Evolutionary conservation across 2,329 filamentous ascomycete species (phyloP).

Genomic region (Myriangium duriaei): DNA sequence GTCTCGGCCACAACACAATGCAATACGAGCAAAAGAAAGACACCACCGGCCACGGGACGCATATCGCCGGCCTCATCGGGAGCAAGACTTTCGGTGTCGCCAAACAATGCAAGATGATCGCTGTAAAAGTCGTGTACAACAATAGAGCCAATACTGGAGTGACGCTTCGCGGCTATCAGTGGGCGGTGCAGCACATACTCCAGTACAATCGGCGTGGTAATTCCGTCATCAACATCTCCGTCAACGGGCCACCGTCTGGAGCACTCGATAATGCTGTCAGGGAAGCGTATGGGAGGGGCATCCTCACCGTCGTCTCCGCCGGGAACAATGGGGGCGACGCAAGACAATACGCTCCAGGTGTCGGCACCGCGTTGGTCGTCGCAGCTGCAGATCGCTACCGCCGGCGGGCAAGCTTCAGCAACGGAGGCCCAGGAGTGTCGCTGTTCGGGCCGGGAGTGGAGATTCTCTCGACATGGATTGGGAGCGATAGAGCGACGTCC

Average conservation of each 20-base stretch:
- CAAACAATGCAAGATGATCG: constrained; percentile 43
- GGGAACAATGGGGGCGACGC: constrained; percentile 34
- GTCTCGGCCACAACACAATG: constrained; percentile 20
- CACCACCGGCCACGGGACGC: constrained; percentile 51
- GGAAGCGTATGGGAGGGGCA: constrained; percentile 32
- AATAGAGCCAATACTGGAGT: constrained; percentile 36
- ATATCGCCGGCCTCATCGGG: constrained; percentile 51
- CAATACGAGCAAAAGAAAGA: constrained; percentile 23
- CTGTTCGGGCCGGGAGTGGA: constrained; percentile 26
- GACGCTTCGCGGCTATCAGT: constrained; percentile 50
- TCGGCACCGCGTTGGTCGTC: constrained; percentile 24
- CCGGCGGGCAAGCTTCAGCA: constrained; percentile 25
- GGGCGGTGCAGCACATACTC: constrained; percentile 25
- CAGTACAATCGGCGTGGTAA: constrained; percentile 18
- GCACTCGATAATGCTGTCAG: constrained; percentile 41
- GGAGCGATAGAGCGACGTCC: constrained; percentile 30
- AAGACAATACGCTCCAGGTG: constrained; percentile 20
- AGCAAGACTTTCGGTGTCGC: constrained; percentile 50
- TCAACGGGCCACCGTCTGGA: constrained; percentile 35
- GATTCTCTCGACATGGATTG: constrained; percentile 36
- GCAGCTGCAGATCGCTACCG: constrained; percentile 22
- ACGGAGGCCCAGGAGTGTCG: constrained; percentile 27
- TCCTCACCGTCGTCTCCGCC: constrained; percentile 44
- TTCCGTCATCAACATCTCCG: constrained; percentile 44
- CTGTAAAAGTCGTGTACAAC: constrained; percentile 44